These are phyloP conservation scores for Crithidia mellificae DNA, from an alignment of 208 protist genomes.

Conservation along the genomic window DNA sequence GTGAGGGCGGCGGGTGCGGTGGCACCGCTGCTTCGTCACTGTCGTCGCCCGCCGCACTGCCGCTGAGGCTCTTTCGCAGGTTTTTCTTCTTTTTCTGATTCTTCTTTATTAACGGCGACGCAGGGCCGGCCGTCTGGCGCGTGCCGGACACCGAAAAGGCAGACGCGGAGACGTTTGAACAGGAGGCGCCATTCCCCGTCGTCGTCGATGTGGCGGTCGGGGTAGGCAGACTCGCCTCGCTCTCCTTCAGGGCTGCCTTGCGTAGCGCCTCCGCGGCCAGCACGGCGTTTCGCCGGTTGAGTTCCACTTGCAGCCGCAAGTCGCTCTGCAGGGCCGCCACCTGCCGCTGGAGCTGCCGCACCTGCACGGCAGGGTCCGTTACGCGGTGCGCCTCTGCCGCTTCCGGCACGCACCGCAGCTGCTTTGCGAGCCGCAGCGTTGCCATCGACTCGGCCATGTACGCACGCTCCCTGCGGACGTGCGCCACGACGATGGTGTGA, in stretches of 20 bases:
- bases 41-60: background rate
- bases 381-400: conserved; percentile 58
- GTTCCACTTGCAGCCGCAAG: conserved; percentile 90
- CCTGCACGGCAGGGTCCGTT: conserved; percentile 65
- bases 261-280: conserved; percentile 1
- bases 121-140: background rate
- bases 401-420: conserved; percentile 86
- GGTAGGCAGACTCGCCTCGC: background rate
- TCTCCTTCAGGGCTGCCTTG: background rate
- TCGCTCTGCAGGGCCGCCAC: conserved; percentile 85
- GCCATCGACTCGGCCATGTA: conserved; percentile 75
- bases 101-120: background rate
- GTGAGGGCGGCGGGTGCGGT: background rate
- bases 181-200: no score
- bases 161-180: background rate
- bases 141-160: background rate
- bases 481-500: conserved; percentile 87
- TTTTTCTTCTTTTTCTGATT: no score
- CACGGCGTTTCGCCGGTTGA: conserved; percentile 30
- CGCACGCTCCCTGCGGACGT: conserved; percentile 61
- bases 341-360: conserved; percentile 80
- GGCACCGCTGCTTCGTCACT: no score
- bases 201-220: background rate
- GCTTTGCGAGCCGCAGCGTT: conserved; percentile 90
- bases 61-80: background rate